A percentile compares a stretch with the other conserved stretches of the same genome.
Conservation (phyloP, 257 asterid species). For the Voacanga thouarsii region DNA sequence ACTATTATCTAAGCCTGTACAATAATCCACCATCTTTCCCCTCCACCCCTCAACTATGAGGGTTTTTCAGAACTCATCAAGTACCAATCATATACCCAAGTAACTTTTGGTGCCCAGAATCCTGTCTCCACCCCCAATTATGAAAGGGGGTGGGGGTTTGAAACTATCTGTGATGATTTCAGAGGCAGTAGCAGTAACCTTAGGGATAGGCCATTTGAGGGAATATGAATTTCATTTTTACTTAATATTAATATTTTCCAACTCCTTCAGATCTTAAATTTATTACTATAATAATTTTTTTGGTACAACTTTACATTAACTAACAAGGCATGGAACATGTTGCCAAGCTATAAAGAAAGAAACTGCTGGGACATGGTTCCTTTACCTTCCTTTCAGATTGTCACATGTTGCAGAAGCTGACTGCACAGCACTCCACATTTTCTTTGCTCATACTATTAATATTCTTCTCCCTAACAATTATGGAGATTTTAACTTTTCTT, state of each 20-base stretch:
- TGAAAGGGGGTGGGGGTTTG: no score
- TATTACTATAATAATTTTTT: background rate
- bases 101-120: background rate
- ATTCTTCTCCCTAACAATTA: background rate
- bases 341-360: slow-evolving; percentile 21
- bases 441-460: background rate
- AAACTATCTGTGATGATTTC: background rate
- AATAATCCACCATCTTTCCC: background rate
- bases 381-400: slow-evolving; percentile 27
- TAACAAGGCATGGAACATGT: slow-evolving; percentile 26
- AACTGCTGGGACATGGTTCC: slow-evolving; percentile 18
- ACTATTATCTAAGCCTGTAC: background rate
- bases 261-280: background rate
- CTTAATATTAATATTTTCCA: background rate
- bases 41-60: background rate
- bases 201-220: background rate
- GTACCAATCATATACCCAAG: no score
- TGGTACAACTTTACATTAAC: background rate
- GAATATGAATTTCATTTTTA: background rate
- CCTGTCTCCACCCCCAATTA: background rate
- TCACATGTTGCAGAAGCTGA: slow-evolving; percentile 38
- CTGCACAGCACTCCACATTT: background rate
- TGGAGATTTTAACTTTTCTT: slow-evolving; percentile 2
- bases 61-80: background rate
- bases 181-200: background rate